These are phyloP conservation scores for Paramarasmius palmivorus DNA, from an alignment of 1,284 basidiomycete species.

Conservation along the genomic window DNA sequence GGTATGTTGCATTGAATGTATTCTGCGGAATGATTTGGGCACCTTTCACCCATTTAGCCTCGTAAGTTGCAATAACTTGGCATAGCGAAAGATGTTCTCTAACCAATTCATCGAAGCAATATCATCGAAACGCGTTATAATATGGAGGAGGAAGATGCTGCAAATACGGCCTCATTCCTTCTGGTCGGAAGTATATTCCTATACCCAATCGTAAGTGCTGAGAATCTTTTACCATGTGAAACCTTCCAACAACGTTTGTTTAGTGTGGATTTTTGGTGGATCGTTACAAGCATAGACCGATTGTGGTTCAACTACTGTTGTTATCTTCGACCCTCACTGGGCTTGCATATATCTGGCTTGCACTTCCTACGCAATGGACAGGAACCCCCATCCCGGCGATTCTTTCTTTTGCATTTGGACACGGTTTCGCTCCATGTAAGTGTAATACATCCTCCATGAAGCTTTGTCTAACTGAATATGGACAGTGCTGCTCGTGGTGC, in stretches of 20 bases:
- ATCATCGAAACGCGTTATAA: conserved; percentile 70
- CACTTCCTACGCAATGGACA: conserved; percentile 57
- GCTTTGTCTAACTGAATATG: conserved; percentile 4
- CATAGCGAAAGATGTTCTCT: not conserved
- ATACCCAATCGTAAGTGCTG: conserved; percentile 60
- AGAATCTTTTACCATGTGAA: conserved; percentile 2
- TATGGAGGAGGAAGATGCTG: conserved; percentile 60
- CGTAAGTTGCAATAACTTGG: conserved; percentile 43
- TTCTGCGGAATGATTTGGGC: conserved; percentile 79
- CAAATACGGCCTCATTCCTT: conserved; percentile 68
- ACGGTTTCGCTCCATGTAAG: conserved; percentile 73
- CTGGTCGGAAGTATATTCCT: conserved; percentile 75
- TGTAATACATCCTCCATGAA: conserved; percentile 10
- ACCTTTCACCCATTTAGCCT: conserved; percentile 75
- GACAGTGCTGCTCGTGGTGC: conserved; percentile 68
- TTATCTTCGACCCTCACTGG: conserved; percentile 66
- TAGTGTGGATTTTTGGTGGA: conserved; percentile 68
- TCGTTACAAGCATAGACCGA: conserved; percentile 51
- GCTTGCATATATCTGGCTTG: conserved; percentile 66
- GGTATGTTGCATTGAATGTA: conserved; percentile 70
- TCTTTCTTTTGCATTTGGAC: conserved; percentile 62
- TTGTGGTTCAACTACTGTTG: conserved; percentile 59
- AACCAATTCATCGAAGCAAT: conserved; percentile 48
- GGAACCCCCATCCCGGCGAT: conserved; percentile 63
- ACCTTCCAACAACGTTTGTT: conserved; percentile 2